phyloP scores from a whole-genome alignment of 768 basidiomycete species.

The Lactarius quietus region DNA sequence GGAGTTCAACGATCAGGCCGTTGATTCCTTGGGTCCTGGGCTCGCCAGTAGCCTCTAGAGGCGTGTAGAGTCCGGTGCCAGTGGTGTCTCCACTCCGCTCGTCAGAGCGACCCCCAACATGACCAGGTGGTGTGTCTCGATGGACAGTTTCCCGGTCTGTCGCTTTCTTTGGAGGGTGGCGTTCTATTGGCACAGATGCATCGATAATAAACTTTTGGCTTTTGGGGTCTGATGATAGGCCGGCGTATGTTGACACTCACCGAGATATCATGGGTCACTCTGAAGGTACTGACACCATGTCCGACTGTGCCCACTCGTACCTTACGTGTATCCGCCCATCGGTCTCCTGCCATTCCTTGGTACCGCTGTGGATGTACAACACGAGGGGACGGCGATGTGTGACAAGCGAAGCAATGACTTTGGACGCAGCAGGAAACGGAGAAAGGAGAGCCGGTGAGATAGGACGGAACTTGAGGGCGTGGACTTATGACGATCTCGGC shows the following conservation, averaged over 20 bases:
- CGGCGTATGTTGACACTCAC: not conserved
- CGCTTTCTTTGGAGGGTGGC: not conserved
- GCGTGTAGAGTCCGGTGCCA: too few relatives aligned
- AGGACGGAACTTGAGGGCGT: not conserved
- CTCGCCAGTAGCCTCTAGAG: not conserved
- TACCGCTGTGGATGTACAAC: not conserved
- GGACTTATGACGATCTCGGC: constrained; percentile 7
- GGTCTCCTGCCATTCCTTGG: not conserved
- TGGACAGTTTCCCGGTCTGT: not conserved
- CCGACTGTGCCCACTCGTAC: not conserved
- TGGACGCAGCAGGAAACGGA: not conserved
- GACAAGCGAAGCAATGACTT: not conserved
- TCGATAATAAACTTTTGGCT: constrained; percentile 18
- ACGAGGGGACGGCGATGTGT: not conserved
- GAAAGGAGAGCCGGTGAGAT: not conserved
- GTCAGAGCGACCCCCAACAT: not conserved
- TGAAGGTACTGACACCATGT: not conserved
- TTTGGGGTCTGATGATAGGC: constrained; percentile 8
- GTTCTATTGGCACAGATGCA: not conserved
- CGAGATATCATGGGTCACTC: not conserved
- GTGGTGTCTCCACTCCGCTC: too few relatives aligned
- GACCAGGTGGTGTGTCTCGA: not conserved
- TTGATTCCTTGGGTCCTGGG: not conserved
- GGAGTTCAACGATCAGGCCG: not conserved
- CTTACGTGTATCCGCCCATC: not conserved